Conservation (phyloP, 2,329 filamentous ascomycete species). For the Talaromyces sp. region DNA sequence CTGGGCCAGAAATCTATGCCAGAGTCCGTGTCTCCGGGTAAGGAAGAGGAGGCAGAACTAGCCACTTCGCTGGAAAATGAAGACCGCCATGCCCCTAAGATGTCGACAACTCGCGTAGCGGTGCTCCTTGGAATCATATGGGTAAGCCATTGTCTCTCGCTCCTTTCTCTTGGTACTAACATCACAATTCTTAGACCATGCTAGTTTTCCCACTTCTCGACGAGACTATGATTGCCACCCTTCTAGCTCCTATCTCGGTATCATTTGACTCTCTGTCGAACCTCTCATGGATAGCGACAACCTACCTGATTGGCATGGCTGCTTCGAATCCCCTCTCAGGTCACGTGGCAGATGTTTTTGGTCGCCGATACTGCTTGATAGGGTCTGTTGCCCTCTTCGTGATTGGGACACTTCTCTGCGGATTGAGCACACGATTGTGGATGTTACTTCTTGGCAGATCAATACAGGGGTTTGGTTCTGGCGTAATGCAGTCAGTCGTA, state of each 20-base stretch:
- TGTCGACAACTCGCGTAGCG: not conserved
- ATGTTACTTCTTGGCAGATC: constrained; percentile 73
- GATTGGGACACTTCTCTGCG: constrained; percentile 52
- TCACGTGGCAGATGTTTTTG: constrained; percentile 32
- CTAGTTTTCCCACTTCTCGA: constrained; percentile 37
- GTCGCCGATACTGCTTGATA: not conserved
- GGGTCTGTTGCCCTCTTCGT: not conserved
- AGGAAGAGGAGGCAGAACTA: not conserved
- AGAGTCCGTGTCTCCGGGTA: not conserved
- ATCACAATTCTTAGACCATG: not conserved
- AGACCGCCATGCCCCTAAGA: not conserved
- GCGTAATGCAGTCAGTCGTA: constrained; percentile 68
- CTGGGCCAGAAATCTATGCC: not conserved
- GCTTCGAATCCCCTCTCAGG: constrained; percentile 71
- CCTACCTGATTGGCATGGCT: constrained; percentile 66
- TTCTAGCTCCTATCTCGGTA: constrained; percentile 75
- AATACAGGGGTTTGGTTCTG: constrained; percentile 78
- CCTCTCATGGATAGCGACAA: constrained; percentile 73
- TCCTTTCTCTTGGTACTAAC: not conserved
- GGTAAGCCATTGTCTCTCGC: not conserved
- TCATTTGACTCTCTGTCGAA: constrained; percentile 75
- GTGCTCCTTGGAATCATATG: not conserved
- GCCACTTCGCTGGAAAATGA: not conserved
- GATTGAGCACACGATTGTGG: constrained; percentile 59
- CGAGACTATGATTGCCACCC: constrained; percentile 72